Evolutionary conservation across 1,284 basidiomycete species (phyloP).

Genomic region (Apiotrichum siamense): DNA sequence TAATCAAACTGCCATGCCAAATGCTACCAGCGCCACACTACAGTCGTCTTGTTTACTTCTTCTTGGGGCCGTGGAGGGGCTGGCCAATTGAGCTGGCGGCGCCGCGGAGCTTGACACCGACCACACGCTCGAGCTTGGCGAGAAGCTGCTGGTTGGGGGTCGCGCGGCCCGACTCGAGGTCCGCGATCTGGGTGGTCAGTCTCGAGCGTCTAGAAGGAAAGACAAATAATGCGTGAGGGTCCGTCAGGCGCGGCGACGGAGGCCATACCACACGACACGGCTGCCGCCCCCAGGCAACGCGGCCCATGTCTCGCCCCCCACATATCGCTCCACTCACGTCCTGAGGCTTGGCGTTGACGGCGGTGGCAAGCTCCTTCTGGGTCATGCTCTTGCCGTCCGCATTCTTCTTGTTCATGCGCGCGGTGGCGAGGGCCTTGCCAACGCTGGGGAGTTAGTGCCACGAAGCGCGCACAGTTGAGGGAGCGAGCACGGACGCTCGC

Average conservation of each 20-base stretch:
- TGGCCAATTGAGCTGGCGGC: conserved; percentile 44
- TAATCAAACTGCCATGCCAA: no score
- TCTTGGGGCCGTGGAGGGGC: conserved; percentile 43
- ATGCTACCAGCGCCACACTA: no score
- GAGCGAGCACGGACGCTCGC: no score
- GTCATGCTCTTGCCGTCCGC: conserved; percentile 51
- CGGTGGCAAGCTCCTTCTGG: conserved; percentile 88
- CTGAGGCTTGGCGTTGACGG: conserved; percentile 47
- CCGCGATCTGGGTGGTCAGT: conserved; percentile 46
- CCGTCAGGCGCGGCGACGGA: no score
- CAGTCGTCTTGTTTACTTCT: conserved; percentile 30
- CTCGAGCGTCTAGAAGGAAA: neutral
- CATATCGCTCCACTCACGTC: conserved; percentile 32
- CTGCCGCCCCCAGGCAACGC: neutral
- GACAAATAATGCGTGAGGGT: no score
- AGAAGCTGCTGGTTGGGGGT: conserved; percentile 86
- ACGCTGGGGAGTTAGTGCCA: conserved; percentile 33
- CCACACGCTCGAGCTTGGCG: conserved; percentile 79
- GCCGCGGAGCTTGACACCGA: conserved; percentile 91
- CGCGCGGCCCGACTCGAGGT: conserved; percentile 85
- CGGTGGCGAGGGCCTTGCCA: conserved; percentile 71
- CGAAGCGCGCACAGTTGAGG: no score
- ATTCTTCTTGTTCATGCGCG: conserved; percentile 58
- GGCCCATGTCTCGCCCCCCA: neutral
- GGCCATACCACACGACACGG: neutral